Evolutionary conservation across 768 basidiomycete species (phyloP), one percentile per base, ranked within the genome.

Genomic region (Serendipita vermifera): DNA sequence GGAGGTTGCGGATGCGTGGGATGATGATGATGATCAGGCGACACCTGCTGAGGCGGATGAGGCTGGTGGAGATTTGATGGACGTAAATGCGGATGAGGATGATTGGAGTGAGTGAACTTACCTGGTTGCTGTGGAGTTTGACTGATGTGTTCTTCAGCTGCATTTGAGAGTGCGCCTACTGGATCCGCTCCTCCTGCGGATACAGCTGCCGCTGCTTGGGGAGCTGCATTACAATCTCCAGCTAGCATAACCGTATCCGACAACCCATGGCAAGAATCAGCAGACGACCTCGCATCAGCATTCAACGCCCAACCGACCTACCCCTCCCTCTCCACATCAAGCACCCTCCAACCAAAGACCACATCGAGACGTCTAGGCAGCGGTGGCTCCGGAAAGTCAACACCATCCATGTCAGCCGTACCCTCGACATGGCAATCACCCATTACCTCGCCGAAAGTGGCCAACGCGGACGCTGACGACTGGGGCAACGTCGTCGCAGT

Each of bases 31-130:
- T 54, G 64, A 56, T 57, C 65, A 5, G 69, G 60, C 48, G 3
- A 62, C 64, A 15, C 46, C 46, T 4, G 31, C 7, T 24, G 62
- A 62, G 2, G 58, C 57, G 2, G 76, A 77, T 64, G 77, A 77
- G 0, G 89, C 87, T 87, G 85, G 81, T 1, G 82, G 78, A 5
- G 87, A 97, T 67, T 67, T 97, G 57, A 94, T 97, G 66, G 92
- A 99, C 64, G 82, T 97, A 3, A 83, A 91, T 64, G 91, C 87
- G 0, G 93, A 98, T 62, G 78, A 82, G 24, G 93, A 83, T 63
- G 94, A 97, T 65, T 99, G 93, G 93, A 86, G 93, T 87, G 66
- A 65, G 83, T 75, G 2, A 11, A 57, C 17, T 33, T 58, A 39
- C 33, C 26, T 3, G 17, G n/a, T n/a, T n/a, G n/a, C n/a, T n/a